Base-by-base conservation (phyloP, 495 filamentous ascomycete genomes). In the Pseudoneurospora amorphoporcata region DNA sequence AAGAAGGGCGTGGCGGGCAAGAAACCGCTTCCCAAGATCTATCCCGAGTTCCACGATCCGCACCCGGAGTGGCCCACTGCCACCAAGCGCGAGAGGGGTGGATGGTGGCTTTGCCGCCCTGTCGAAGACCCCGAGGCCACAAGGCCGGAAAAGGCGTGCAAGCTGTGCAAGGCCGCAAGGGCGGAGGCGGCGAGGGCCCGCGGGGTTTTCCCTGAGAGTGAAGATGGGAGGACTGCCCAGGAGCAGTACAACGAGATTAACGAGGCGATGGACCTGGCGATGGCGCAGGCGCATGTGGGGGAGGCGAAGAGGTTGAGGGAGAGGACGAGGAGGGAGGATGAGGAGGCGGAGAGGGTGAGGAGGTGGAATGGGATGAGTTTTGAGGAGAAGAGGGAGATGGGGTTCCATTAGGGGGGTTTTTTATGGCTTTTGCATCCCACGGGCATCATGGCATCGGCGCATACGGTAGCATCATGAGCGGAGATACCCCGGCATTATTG, bases 41-140 rank as follows among this genome's bases (percentile, higher is more conserved):
- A 29, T 1, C 4, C 2, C 47, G 35, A 81, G 0, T 83, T 76
- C 74, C 84, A 86, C 39, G 72, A 81, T 0, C 77, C 78, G 2
- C 32, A 76, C 16, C 70, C 71, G 0, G 73, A 70, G 58, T 86
- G 83, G 84, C 73, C 61, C 8, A 73, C 71, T 16, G 35, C 72
- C 2, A 70, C 73, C n/a, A 77, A 74, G 53, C 77, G 74, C 37
- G 37, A 47, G 39, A 9, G 58, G 0, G 80, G 80, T 4, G 84
- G 84, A 0, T 84, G 77, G 80, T 84, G 84, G 84, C 76, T 74
- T 8, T 86, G 84, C 70, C 74, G 79, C 29, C 76, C 70, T n/a
- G 80, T 5, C 3, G 35, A 37, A 5, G 35, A 77, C 14, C 73
- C 72, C 1, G 74, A 77, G 23, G 82, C 82, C 2, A 47, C 79